These are phyloP conservation scores for Tolypocladium inflatum DNA, from an alignment of 2,329 filamentous ascomycete species.

Conservation along the genomic window DNA sequence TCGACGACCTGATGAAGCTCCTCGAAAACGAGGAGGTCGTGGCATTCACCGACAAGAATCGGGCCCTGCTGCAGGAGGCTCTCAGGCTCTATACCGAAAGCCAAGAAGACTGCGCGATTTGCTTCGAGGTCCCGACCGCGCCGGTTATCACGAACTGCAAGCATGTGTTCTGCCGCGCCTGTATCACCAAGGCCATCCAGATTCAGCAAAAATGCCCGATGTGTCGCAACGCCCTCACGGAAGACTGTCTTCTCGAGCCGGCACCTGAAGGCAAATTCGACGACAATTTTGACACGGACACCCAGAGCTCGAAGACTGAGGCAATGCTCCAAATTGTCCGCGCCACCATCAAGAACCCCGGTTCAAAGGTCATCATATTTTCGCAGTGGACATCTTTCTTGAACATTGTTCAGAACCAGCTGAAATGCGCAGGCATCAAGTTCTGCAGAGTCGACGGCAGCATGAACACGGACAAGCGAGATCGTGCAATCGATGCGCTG, in stretches of 20 bases:
- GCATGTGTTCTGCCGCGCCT: conserved; percentile 66
- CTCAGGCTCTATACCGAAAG: conserved; percentile 69
- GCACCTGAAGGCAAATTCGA: conserved; percentile 41
- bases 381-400: conserved; percentile 72
- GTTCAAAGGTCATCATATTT: conserved; percentile 65
- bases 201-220: conserved; percentile 75
- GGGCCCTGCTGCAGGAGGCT: conserved; percentile 61
- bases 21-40: conserved; percentile 61
- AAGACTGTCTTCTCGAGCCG: conserved; percentile 54
- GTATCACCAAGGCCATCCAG: conserved; percentile 66
- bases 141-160: conserved; percentile 81
- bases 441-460: conserved; percentile 72
- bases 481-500: conserved; percentile 58
- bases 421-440: conserved; percentile 49
- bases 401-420: conserved; percentile 59
- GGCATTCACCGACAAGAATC: conserved; percentile 62
- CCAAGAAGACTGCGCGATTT: conserved; percentile 76
- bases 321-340: conserved; percentile 66
- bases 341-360: conserved; percentile 53
- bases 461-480: conserved; percentile 63
- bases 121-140: conserved; percentile 59
- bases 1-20: conserved; percentile 61
- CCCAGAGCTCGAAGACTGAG: conserved; percentile 74
- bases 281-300: conserved; percentile 48
- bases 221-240: conserved; percentile 61